Conservation (phyloP, 257 asterid species). For the Knoxia roxburghii region DNA sequence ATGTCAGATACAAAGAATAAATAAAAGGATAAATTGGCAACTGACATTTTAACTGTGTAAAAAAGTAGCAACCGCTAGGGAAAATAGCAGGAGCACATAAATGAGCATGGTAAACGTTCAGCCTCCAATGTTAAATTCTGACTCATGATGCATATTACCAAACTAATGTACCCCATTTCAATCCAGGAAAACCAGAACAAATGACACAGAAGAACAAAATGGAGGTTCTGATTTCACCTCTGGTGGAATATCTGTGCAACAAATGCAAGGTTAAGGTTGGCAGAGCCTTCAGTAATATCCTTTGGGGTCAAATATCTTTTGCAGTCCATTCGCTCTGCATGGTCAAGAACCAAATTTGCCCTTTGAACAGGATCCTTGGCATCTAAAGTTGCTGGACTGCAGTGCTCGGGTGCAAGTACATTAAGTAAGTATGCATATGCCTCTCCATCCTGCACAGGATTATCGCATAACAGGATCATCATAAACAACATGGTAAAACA, state of each 20-base stretch:
- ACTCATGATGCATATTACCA: background rate
- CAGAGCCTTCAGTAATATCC: constrained; percentile 87
- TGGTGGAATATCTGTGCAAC: constrained; percentile 96
- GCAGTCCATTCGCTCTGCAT: constrained; percentile 97
- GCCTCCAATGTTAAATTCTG: background rate
- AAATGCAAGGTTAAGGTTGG: constrained; percentile 89
- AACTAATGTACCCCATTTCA: background rate
- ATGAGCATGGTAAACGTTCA: background rate
- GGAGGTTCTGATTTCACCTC: constrained; percentile 46
- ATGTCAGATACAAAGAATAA: too few species aligned
- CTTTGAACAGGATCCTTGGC: constrained; percentile 73
- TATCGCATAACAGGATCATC: constrained; percentile 5
- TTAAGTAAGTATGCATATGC: constrained; percentile 94
- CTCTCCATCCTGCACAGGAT: constrained; percentile 84
- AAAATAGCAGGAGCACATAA: background rate
- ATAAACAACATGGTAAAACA: background rate
- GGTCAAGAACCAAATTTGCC: constrained; percentile 92
- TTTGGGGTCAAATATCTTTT: constrained; percentile 83
- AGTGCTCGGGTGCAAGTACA: constrained; percentile 94
- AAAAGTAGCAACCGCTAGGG: background rate
- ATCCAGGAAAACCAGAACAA: background rate
- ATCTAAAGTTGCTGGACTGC: constrained; percentile 78
- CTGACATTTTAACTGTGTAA: too few species aligned
- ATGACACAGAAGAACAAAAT: background rate
- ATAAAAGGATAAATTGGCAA: too few species aligned